Evolutionary conservation across 805 yeast species (phyloP), one percentile per base, ranked within the genome.

Genomic region (Ogataea trehaloabstinens): DNA sequence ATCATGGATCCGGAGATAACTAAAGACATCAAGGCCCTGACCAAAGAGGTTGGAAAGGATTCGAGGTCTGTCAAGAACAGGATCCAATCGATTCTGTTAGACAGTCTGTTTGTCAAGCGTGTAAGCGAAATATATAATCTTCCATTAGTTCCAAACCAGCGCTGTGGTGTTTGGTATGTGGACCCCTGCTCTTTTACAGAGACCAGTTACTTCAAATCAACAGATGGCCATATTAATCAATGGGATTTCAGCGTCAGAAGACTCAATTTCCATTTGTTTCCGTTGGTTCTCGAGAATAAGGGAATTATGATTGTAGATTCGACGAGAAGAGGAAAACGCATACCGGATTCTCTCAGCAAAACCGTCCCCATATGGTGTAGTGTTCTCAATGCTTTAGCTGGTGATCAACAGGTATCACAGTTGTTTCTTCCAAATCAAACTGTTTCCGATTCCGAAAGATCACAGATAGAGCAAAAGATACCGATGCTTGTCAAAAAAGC

Each of bases 161-260:
- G 96, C 36, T 88, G 96, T 60, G 96, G 96, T 0, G 54, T 76
- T 11, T 89, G 96, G 96, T 89, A 89, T 51, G 76, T 82, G 3
- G 67, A 74, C 0, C 79, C 84, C 0, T 39, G 44, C 0, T 32
- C 48, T 0, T 64, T 61, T 18, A 31, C 38, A 0, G 77, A 73
- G 4, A 68, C 82, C 0, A 75, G 81, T 13, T 88, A 89, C 53
- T 89, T 89, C 65, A 89, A 89, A 54, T 84, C 95, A 19, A 89
- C 96, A 0, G 96, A 89, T 62, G 97, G 97, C 0, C 97, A 89
- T 53, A 79, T 78, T 0, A 73, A 74, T 38, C 80, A 85, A 47
- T 89, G 96, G 96, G 71, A 73, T 22, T 88, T 89, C 52, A 81
- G 87, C 24, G 60, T 77, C 13, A 67, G 95, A 35, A 63, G 97